Conservation (phyloP, 2,329 filamentous ascomycete genomes). For the Fusarium nisikadoi region DNA sequence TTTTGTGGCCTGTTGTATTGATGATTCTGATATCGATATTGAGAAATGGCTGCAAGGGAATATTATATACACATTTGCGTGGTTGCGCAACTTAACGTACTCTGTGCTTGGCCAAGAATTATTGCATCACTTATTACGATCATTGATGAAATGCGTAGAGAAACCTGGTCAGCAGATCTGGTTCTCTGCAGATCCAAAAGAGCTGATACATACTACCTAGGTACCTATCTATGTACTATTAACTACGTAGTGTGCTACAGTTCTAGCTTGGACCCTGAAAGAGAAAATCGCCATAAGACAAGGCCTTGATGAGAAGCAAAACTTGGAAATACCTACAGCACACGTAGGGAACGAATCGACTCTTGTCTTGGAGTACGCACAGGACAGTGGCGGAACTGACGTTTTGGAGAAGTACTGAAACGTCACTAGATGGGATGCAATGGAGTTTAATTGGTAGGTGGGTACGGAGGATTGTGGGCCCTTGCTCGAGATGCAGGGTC, state of each 20-base stretch:
- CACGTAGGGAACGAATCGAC: neutral
- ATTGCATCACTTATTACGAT: constrained; percentile 38
- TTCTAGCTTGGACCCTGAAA: constrained; percentile 8
- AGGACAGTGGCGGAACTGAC: constrained; percentile 21
- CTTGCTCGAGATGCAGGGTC: constrained; percentile 33
- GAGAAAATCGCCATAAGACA: neutral
- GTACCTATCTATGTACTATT: neutral
- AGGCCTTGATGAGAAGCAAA: constrained; percentile 2
- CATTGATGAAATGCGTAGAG: constrained; percentile 30
- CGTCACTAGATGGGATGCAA: constrained; percentile 32
- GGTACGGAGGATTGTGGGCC: neutral
- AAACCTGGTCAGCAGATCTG: constrained; percentile 7
- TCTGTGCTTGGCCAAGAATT: constrained; percentile 4
- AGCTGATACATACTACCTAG: neutral
- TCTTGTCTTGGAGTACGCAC: neutral
- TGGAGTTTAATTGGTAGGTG: constrained; percentile 29
- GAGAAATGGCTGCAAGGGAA: neutral
- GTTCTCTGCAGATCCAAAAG: neutral
- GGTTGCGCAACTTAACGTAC: neutral
- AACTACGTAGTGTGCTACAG: neutral
- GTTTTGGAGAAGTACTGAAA: constrained; percentile 23
- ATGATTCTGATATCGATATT: neutral
- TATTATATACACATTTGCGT: constrained; percentile 28
- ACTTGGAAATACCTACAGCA: constrained; percentile 24
- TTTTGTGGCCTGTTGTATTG: constrained; percentile 7